Evolutionary conservation across 2,329 filamentous ascomycete species (phyloP), one percentile per base, ranked within the genome.

Genomic region (Akanthomyces lecanii): DNA sequence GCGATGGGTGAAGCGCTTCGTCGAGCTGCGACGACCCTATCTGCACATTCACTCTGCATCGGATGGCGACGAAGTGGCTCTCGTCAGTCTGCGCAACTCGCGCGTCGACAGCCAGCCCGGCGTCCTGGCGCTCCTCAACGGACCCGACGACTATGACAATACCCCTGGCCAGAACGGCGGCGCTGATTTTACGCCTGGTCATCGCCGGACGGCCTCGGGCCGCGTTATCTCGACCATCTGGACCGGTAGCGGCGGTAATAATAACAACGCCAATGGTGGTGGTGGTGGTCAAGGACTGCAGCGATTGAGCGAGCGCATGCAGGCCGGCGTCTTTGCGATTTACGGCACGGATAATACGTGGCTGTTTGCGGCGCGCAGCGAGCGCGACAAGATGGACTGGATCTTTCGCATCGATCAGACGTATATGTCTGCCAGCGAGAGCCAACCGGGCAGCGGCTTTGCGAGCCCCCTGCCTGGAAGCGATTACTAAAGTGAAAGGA

Each of bases 261-360:
- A 81, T 30, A 75, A 71, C n/a, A 75, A 76, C 7, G 77, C 78
- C 58, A 76, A 78, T 8, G 25, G 55, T 38, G 50, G 61, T 14
- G 69, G 69, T 42, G 64, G 66, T 52, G 62, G 73, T 36, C 73
- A 73, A 38, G 82, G 82, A 6, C 75, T 86, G 6, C 79, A 80
- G 63, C 78, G 81, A 30, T 76, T 87, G 30, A 85, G 80, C 71
- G 82, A 85, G 71, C 75, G 85, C 75, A 78, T 83, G 74, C 83
- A 85, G 69, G 83, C 86, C 4, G 89, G 90, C 67, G 90, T 98
- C 47, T 99, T 97, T 81, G 95, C 95, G 14, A 86, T 99, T 57
- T 99, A 98, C 72, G 94, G 91, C 48, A 91, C 89, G 64, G 90
- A 95, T 74, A 97, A 97, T 75, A 97, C 93, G 38, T 99, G 93